Evolutionary conservation across 2,329 filamentous ascomycete species (phyloP), one percentile per base, ranked within the genome.

Genomic region (Fusarium multiceps): DNA sequence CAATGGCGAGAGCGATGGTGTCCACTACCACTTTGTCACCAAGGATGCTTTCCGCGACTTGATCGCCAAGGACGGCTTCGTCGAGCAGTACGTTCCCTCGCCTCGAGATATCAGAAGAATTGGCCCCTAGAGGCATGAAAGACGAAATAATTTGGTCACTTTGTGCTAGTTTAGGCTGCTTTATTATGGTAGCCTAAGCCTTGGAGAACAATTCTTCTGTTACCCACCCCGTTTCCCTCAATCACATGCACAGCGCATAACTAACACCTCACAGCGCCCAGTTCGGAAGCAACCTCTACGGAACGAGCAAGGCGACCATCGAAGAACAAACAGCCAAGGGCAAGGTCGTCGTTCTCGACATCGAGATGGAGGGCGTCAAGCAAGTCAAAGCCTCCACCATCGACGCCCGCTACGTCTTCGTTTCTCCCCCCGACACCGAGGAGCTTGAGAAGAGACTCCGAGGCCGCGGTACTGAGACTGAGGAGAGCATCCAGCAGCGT

Each of bases 321-420:
- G 87, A 90, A 79, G 88, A 93, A 75, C 89, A 94, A 78, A 87
- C 87, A 5, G 87, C 88, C 69, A 88, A 90, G 82, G 90, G 90
- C 20, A 86, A 86, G 76, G 88, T 93, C 43, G 94, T 94, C 64
- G 90, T 98, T 43, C 83, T 98, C 72, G 95, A 98, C 80, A 98
- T 98, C 77, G 95, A 98, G 85, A 97, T 98, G 93, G 94, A 97
- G 75, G 94, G 94, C 63, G 94, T 98, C 58, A 98, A 98, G 84
- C 95, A 98, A 82, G 92, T 98, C 77, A 93, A 94, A 80, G 87
- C 87, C 63, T 92, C 91, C 47, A 86, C 85, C 73, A 88, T 95
- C 68, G 87, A 90, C 63, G 92, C 93, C 14, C 89, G 93, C 61
- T 97, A 93, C 82, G 83, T 97, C 70, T 97, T 97, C 80, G 86